Evolutionary conservation across 306 rosid genomes (phyloP).

Genomic region (Quercus berberidifolia): DNA sequence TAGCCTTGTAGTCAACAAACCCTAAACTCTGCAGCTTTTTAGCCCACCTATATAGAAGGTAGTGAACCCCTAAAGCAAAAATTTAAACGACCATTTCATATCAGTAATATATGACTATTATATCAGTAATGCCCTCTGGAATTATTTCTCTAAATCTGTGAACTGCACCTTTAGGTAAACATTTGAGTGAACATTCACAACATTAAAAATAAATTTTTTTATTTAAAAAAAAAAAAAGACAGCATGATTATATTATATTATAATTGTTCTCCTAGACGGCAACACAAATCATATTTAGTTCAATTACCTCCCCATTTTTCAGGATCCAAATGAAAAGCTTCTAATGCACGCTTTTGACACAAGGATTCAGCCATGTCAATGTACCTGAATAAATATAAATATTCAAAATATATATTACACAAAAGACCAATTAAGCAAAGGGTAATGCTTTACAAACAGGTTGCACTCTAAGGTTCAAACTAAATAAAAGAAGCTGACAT

Average conservation of each 20-base stretch:
- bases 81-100: neutral
- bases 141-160: neutral
- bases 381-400: constrained; percentile 44
- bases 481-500: neutral
- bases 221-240: neutral
- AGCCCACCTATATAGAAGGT: neutral
- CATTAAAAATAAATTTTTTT: neutral
- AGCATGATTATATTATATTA: neutral
- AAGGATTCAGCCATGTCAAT: constrained; percentile 89
- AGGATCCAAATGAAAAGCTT: constrained; percentile 81
- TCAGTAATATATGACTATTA: neutral
- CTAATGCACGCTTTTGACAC: constrained; percentile 86
- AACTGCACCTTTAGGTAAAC: neutral
- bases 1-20: neutral
- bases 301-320: constrained; percentile 90
- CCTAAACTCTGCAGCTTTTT: neutral
- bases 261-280: neutral
- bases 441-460: neutral
- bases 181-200: neutral
- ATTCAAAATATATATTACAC: constrained; percentile 4
- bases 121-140: neutral
- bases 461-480: neutral
- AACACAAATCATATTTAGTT: neutral
- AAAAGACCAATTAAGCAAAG: neutral
- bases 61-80: neutral